phyloP scores from a whole-genome alignment of 2,329 filamentous ascomycete species.

The Penicillium sclerotigenum region DNA sequence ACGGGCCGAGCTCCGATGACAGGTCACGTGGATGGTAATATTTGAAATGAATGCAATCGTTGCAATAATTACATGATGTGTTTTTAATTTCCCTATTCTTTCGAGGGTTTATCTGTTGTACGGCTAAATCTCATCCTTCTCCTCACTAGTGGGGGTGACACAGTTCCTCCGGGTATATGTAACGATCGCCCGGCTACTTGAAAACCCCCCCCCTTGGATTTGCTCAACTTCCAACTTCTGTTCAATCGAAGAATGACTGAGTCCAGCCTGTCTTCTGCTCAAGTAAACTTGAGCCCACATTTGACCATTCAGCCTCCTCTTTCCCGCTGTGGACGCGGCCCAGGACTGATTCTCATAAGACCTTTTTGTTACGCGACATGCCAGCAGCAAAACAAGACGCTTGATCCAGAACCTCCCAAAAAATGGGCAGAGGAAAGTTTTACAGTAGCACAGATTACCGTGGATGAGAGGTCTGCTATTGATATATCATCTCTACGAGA shows the following conservation, averaged over 20 bases:
- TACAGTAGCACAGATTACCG: conserved; percentile 55
- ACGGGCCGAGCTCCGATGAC: neutral
- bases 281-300: conserved; percentile 4
- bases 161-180: neutral
- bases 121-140: neutral
- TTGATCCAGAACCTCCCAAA: conserved; percentile 54
- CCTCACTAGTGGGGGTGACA: neutral
- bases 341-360: conserved; percentile 48
- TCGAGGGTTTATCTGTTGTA: neutral
- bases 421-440: conserved; percentile 74
- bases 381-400: conserved; percentile 35
- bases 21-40: conserved; percentile 4
- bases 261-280: neutral
- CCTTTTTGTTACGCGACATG: conserved; percentile 31
- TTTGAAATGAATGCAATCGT: neutral
- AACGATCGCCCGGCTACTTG: neutral
- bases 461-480: conserved; percentile 10
- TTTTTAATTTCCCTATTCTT: neutral
- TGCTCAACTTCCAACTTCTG: neutral
- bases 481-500: conserved; percentile 13
- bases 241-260: neutral
- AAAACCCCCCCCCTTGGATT: neutral
- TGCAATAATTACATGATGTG: neutral
- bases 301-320: conserved; percentile 42
- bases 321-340: conserved; percentile 49